phyloP scores from a whole-genome alignment of 305 asterid genomes.

The Fraxinus nigra region DNA sequence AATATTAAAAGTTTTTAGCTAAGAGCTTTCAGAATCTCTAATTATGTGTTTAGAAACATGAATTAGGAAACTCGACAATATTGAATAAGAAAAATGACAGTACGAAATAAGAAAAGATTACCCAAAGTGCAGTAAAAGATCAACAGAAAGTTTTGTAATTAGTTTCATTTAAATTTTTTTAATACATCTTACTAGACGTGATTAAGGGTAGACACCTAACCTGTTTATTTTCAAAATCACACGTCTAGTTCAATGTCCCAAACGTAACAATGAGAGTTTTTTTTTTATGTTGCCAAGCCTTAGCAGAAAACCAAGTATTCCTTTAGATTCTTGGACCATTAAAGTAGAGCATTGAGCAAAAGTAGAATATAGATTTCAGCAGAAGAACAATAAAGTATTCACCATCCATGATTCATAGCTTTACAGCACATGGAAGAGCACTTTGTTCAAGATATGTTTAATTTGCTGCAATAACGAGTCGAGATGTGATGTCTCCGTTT shows the following conservation, averaged over 20 bases:
- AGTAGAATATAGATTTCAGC: conserved; percentile 17
- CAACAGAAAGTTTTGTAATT: neutral
- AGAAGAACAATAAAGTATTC: neutral
- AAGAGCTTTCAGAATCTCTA: neutral
- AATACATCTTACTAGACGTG: neutral
- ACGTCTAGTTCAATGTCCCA: neutral
- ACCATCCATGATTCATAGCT: conserved; percentile 14
- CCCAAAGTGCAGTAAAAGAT: neutral
- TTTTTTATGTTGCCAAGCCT: neutral
- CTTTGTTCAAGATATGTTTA: neutral
- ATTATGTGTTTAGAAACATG: neutral
- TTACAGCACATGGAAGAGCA: conserved; percentile 33
- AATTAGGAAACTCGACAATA: neutral
- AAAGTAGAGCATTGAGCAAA: neutral
- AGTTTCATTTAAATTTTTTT: neutral
- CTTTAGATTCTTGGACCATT: conserved; percentile 13
- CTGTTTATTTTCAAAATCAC: neutral
- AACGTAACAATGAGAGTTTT: neutral
- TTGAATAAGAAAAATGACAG: neutral
- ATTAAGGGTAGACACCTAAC: neutral
- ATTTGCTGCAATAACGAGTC: neutral
- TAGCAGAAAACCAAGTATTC: neutral
- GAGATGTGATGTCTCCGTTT: neutral
- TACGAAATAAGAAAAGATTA: neutral
- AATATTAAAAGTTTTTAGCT: neutral